Evolutionary conservation across 257 asterid species (phyloP).

Genomic region (Solanum arcanum): DNA sequence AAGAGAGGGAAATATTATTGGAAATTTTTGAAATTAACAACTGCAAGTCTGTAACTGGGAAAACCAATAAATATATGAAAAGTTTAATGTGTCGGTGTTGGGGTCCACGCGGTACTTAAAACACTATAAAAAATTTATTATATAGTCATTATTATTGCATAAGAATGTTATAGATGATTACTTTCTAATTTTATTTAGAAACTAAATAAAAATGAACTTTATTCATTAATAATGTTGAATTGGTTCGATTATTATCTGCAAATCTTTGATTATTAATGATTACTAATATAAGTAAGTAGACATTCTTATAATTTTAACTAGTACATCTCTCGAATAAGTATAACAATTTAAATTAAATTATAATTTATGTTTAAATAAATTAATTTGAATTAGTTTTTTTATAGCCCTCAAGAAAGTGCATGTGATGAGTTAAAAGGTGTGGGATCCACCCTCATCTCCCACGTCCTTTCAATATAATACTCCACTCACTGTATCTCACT

Average conservation of each 20-base stretch:
- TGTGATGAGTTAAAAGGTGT: constrained; percentile 4
- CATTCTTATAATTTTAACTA: background rate
- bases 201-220: background rate
- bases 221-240: background rate
- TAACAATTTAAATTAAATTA: background rate
- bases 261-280: background rate
- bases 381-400: background rate
- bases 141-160: background rate
- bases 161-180: background rate
- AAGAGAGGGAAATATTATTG: background rate
- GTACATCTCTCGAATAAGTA: background rate
- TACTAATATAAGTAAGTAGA: background rate
- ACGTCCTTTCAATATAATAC: background rate
- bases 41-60: background rate
- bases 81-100: constrained; percentile 16
- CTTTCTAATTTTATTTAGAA: background rate
- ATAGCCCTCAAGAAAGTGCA: background rate
- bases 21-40: background rate
- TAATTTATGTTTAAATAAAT: background rate
- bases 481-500: background rate
- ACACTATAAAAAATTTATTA: background rate
- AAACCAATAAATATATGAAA: background rate
- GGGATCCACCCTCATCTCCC: background rate
- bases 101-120: constrained; percentile 11
- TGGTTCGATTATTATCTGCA: background rate